Percentiles rank a stretch among this genome's conserved stretches.
Conservation (phyloP, 331 rosid genomes). For the Stylosanthes scabra region DNA sequence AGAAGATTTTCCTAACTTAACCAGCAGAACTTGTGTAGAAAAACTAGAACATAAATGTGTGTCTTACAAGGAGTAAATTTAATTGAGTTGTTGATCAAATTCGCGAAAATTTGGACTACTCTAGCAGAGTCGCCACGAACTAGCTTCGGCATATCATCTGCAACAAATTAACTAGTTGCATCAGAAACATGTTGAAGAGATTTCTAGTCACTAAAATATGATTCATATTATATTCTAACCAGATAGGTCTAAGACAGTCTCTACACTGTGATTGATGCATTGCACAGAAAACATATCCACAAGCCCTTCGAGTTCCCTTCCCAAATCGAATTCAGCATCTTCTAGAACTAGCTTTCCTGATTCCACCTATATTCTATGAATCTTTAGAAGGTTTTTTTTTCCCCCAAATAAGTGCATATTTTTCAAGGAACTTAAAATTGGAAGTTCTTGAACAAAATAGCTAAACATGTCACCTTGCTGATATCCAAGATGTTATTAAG, state of each 20-base stretch:
- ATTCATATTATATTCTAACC: constrained; percentile 51
- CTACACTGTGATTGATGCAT: constrained; percentile 90
- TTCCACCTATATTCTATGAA: constrained; percentile 70
- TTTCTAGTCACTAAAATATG: constrained; percentile 19
- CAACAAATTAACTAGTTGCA: constrained; percentile 23
- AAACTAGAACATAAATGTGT: not conserved
- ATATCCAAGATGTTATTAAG: constrained; percentile 96
- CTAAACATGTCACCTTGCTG: constrained; percentile 75
- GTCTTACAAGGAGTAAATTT: constrained; percentile 92
- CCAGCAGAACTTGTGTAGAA: not conserved
- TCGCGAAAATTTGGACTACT: constrained; percentile 96
- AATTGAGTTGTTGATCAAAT: constrained; percentile 94
- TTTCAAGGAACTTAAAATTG: not conserved
- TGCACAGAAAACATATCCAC: constrained; percentile 99
- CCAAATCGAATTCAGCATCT: constrained; percentile 93
- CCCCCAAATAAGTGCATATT: constrained; percentile 31
- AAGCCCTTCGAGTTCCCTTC: constrained; percentile 97
- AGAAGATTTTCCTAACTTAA: not conserved
- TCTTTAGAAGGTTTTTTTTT: constrained; percentile 32
- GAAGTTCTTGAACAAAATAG: constrained; percentile 21
- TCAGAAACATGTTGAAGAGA: constrained; percentile 10
- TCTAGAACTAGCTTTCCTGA: constrained; percentile 95
- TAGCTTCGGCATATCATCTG: constrained; percentile 93
- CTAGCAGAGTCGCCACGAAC: constrained; percentile 97
- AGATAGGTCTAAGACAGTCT: constrained; percentile 88